Base-by-base conservation (phyloP, 352 stramenopile genomes). In the Globisporangium carolinianum region DNA sequence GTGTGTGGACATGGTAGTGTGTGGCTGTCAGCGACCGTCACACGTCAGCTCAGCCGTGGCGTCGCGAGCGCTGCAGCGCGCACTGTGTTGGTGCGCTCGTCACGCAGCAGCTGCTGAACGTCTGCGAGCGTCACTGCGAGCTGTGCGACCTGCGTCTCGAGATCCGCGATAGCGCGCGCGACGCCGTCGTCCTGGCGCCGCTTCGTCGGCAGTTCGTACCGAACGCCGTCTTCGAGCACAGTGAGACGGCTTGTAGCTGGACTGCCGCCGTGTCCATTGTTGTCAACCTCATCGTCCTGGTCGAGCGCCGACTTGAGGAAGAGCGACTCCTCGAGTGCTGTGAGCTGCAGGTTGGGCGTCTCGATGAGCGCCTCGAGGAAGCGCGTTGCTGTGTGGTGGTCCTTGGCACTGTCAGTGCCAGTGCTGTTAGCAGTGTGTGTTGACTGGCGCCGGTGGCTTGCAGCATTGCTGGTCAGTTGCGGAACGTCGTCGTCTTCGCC, bases 251-350 rank as follows among this genome's bases (percentile, higher is more conserved):
- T 62, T 24, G 24, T 24, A 3, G 24, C 4, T 47, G 39, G 0
- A 57, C 12, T 0, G 60, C 47, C 50, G 4, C 24, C 47, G 2
- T n/a, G 18, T 18, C 15, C 12, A 10, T 56, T 56, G 12, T 24
- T 24, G 24, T 24, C 24, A 24, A 24, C 24, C 24, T 74, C 60
- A 8, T 81, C 69, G 42, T 83, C 68, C 24, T 60, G 54, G 47
- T 78, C 73, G 32, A 86, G 65, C 10, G 74, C 68, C 42, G 74
- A 76, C 47, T 79, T 79, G 47, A 78, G 62, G 37, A 79, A 74
- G 17, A 78, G 46, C 45, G 67, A 69, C 24, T 75, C 55, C 35
- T 78, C 70, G 0, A 79, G 52, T n/a, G 63, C 54, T 0, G 58
- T 75, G 24, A 75, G 57, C 57, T 58, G 50, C 50, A 62, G 36